Evolutionary conservation across 495 filamentous ascomycete genomes (phyloP).

Genomic region (Lasiosphaeria hispida): DNA sequence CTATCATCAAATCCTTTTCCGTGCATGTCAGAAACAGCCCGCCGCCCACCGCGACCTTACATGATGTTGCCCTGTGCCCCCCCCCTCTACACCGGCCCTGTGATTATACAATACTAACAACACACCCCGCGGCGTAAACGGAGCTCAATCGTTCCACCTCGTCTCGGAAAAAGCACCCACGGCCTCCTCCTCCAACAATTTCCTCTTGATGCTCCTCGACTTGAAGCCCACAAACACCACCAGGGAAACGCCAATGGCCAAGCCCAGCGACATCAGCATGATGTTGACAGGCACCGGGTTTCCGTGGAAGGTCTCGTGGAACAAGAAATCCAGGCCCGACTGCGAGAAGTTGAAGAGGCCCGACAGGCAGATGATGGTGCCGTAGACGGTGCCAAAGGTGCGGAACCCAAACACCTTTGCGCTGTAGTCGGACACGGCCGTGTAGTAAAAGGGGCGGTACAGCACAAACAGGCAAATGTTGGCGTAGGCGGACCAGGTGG

Average conservation of each 20-base stretch:
- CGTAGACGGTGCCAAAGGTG: constrained; percentile 94
- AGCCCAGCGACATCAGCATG: constrained; percentile 57
- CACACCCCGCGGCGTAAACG: background rate
- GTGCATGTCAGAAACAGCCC: too few relatives aligned
- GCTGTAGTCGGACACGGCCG: constrained; percentile 75
- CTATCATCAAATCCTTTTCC: too few relatives aligned
- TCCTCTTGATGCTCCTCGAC: constrained; percentile 29
- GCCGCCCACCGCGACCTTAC: too few relatives aligned
- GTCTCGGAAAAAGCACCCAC: constrained; percentile 28
- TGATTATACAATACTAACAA: background rate
- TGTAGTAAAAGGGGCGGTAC: constrained; percentile 76
- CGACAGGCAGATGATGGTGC: constrained; percentile 85
- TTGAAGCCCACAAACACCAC: constrained; percentile 56
- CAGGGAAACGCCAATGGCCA: constrained; percentile 57
- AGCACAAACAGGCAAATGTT: constrained; percentile 78
- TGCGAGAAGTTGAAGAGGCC: constrained; percentile 88
- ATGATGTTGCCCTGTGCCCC: background rate
- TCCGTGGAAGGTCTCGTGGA: constrained; percentile 65
- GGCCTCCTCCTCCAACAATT: constrained; percentile 39
- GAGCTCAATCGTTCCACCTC: constrained; percentile 7
- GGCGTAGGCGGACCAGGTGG: constrained; percentile 67
- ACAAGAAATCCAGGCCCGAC: constrained; percentile 75
- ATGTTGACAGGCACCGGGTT: constrained; percentile 81
- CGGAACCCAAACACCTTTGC: constrained; percentile 96
- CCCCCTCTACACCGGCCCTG: background rate